Evolutionary conservation across 805 yeast genomes (phyloP), one percentile per base, ranked within the genome.

Genomic region (Wickerhamomyces chambardii): DNA sequence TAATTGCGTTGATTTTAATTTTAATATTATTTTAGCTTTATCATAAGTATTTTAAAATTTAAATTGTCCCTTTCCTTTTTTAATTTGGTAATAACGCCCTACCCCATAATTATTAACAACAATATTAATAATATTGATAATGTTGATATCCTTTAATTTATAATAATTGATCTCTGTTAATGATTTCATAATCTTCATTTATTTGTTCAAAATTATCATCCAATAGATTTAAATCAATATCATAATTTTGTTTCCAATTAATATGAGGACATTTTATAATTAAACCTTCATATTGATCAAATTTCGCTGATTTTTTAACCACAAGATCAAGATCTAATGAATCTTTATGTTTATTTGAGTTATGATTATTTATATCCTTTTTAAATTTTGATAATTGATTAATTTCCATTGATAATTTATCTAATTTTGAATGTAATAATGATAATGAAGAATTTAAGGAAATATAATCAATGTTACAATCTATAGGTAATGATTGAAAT

Each of bases 111-210:
- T n/a, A n/a, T n/a, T n/a, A n/a, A n/a, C n/a, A n/a, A n/a, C n/a
- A n/a, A n/a, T n/a, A n/a, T n/a, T n/a, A n/a, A n/a, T n/a, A n/a
- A n/a, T n/a, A n/a, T n/a, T n/a, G n/a, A n/a, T n/a, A n/a, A n/a
- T n/a, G n/a, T n/a, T n/a, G n/a, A n/a, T n/a, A n/a, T n/a, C n/a
- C n/a, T n/a, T n/a, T n/a, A n/a, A n/a, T n/a, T n/a, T 12, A 24
- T 24, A 49, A 47, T 16, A 51, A 40, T 22, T 37, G 34, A 31
- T 51, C 56, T 21, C 50, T 42, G 32, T 47, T 51, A 31, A 50
- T 39, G 28, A 51, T 47, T 33, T 51, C 53, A 32, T 51, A 51
- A 19, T 38, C 40, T 16, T 45, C 54, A 35, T 46, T 45, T 33
- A 51, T 44, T 19, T 35, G 39, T n/a, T 42, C 44, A 21, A 43